These are phyloP conservation scores for Aspergillus sp. DNA, from an alignment of 2,329 filamentous ascomycete genomes.

Conservation along the genomic window DNA sequence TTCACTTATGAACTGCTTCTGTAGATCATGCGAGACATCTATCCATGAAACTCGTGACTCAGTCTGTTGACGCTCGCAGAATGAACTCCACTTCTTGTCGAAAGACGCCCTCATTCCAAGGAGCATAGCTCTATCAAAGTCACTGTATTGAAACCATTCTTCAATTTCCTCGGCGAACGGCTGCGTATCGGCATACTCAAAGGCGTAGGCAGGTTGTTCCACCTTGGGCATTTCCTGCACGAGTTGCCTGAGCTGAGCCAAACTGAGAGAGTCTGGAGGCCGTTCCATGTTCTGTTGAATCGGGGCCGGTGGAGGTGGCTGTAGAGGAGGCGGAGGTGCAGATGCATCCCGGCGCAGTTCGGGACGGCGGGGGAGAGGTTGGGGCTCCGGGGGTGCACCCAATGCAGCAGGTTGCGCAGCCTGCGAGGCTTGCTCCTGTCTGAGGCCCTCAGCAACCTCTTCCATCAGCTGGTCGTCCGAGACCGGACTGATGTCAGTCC, in stretches of 20 bases:
- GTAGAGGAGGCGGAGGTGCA: conserved; percentile 42
- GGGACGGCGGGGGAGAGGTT: conserved; percentile 26
- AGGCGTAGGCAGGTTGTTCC: conserved; percentile 78
- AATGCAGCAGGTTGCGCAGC: conserved; percentile 8
- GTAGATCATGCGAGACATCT: conserved; percentile 55
- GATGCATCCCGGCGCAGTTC: conserved; percentile 36
- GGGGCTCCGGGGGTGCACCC: conserved; percentile 13
- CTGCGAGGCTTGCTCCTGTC: conserved; percentile 31
- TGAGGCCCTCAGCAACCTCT: conserved; percentile 37
- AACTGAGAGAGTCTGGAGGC: conserved; percentile 67
- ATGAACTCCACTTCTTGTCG: conserved; percentile 68
- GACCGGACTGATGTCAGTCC: conserved; percentile 45
- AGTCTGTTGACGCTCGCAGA: conserved; percentile 37
- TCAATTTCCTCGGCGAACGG: conserved; percentile 84
- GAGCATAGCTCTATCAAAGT: conserved; percentile 78
- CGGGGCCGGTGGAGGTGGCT: conserved; percentile 47
- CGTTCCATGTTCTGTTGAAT: conserved; percentile 35
- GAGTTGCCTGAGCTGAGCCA: conserved; percentile 69
- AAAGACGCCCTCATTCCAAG: conserved; percentile 74
- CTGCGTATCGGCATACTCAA: conserved; percentile 71
- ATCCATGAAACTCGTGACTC: conserved; percentile 60
- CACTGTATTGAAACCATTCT: conserved; percentile 94
- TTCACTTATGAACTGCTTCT: conserved; percentile 39
- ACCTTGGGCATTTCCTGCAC: conserved; percentile 69
- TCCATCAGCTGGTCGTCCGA: conserved; percentile 44